Conservation (phyloP, 257 asterid genomes). For the Nicotiana sylvestris region DNA sequence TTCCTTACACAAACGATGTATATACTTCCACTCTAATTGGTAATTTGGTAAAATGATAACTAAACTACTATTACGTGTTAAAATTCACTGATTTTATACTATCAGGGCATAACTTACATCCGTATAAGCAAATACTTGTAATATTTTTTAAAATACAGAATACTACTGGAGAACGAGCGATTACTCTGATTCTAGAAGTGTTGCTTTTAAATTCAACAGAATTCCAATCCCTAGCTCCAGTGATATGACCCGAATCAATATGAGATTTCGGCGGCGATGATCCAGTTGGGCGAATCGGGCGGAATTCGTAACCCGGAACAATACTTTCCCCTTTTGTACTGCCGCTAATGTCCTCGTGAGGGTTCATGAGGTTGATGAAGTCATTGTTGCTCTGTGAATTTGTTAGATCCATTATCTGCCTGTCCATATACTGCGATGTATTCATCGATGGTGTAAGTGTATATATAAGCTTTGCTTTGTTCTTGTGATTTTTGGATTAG, state of each 20-base stretch:
- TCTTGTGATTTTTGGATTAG: neutral
- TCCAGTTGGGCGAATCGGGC: slow-evolving; percentile 48
- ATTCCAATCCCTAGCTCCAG: slow-evolving; percentile 47
- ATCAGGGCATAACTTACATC: too few relatives aligned
- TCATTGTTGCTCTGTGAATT: slow-evolving; percentile 49
- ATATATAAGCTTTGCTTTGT: neutral
- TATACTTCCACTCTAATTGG: too few relatives aligned
- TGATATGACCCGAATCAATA: slow-evolving; percentile 43
- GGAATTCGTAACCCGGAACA: slow-evolving; percentile 67
- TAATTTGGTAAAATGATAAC: too few relatives aligned
- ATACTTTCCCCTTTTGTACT: slow-evolving; percentile 41
- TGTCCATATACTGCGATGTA: slow-evolving; percentile 80
- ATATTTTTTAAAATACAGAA: too few relatives aligned
- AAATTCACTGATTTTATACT: too few relatives aligned
- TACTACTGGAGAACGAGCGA: too few relatives aligned
- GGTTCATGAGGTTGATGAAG: slow-evolving; percentile 71
- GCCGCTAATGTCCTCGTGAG: slow-evolving; percentile 27
- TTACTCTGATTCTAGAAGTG: slow-evolving; percentile 13
- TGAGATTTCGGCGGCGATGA: slow-evolving; percentile 28
- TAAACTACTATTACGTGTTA: too few relatives aligned
- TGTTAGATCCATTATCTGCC: slow-evolving; percentile 95
- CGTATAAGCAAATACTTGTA: too few relatives aligned
- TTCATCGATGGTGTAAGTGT: slow-evolving; percentile 37
- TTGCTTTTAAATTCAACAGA: slow-evolving; percentile 56
- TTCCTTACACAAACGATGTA: too few relatives aligned